Percentiles rank a stretch among this genome's conserved stretches.
Conservation (phyloP, 345 rosid genomes). For the Linum trigynum region DNA sequence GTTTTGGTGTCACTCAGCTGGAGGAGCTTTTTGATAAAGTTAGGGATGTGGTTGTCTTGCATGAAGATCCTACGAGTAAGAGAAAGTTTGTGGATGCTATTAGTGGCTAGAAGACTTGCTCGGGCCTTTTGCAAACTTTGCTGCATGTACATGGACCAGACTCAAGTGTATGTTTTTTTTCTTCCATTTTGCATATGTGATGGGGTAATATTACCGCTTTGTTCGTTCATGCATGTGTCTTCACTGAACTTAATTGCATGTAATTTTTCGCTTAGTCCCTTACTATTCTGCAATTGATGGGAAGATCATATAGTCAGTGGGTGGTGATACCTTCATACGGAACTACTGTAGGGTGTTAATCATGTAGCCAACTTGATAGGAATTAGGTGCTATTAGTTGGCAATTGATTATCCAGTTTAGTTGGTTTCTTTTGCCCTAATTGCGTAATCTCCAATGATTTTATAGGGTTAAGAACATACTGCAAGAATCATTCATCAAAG, state of each 20-base stretch:
- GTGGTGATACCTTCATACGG: neutral
- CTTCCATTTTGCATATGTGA: too few species aligned
- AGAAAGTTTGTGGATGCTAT: conserved; percentile 1
- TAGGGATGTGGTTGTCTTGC: conserved; percentile 52
- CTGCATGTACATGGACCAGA: neutral
- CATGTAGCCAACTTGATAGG: neutral
- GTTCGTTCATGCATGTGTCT: neutral
- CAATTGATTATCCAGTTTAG: neutral
- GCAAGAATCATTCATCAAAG: too few species aligned
- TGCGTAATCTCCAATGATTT: too few species aligned
- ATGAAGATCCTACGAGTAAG: conserved; percentile 31
- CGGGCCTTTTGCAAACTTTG: neutral
- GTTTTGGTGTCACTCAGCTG: conserved; percentile 51
- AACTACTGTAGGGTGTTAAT: neutral
- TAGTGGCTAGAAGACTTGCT: neutral
- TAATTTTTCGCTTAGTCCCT: neutral
- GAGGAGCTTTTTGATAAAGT: conserved; percentile 70
- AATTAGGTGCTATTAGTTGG: neutral
- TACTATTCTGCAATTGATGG: neutral
- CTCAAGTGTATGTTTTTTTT: too few species aligned
- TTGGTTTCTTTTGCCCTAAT: too few species aligned
- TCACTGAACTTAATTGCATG: neutral
- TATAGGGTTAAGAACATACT: too few species aligned
- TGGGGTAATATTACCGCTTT: too few species aligned
- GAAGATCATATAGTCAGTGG: neutral